These are phyloP conservation scores for Ziziphus jujuba DNA, from an alignment of 306 rosid genomes.

Conservation along the genomic window DNA sequence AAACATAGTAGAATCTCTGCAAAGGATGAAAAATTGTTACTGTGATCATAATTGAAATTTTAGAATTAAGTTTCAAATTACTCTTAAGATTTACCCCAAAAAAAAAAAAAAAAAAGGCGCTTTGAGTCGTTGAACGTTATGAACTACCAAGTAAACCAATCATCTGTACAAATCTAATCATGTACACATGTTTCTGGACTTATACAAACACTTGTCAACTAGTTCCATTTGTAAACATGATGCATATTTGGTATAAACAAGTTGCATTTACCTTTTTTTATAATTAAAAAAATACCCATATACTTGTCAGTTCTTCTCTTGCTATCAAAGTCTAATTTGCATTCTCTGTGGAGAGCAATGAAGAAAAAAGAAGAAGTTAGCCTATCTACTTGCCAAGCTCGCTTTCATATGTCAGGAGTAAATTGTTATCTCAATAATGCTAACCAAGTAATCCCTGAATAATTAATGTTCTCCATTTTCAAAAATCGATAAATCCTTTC, in stretches of 20 bases:
- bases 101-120: slow-evolving; percentile 11
- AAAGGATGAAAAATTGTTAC: too few relatives aligned
- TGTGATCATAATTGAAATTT: too few relatives aligned
- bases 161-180: neutral
- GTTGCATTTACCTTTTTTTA: neutral
- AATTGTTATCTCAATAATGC: neutral
- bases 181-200: neutral
- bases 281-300: neutral
- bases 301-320: neutral
- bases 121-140: neutral
- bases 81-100: neutral
- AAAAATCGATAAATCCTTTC: too few relatives aligned
- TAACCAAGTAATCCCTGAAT: neutral
- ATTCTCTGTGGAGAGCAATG: neutral
- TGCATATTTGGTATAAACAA: neutral
- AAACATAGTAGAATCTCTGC: too few relatives aligned
- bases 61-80: neutral
- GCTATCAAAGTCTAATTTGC: neutral
- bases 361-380: neutral
- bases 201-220: neutral
- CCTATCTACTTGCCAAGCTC: neutral
- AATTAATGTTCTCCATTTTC: neutral
- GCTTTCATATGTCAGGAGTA: neutral
- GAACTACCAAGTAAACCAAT: neutral
- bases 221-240: neutral